Conservation (phyloP, 768 basidiomycete genomes). For the Trichaptum fuscoviolaceum region DNA sequence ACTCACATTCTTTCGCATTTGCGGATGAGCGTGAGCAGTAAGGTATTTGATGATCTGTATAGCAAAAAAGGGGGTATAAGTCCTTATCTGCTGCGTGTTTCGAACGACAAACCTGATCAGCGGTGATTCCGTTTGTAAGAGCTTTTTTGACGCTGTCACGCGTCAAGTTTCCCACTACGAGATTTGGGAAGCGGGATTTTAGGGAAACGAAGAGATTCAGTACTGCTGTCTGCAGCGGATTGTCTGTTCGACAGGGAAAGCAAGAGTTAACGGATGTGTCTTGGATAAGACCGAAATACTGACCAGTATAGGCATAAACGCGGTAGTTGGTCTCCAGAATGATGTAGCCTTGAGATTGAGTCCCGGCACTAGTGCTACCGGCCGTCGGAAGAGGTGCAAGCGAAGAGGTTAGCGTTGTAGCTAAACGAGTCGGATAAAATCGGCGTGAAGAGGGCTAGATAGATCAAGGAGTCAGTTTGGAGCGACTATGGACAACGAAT, state of each 20-base stretch:
- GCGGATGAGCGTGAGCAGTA: slow-evolving; percentile 91
- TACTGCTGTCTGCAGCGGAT: slow-evolving; percentile 93
- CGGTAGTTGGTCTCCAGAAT: slow-evolving; percentile 98
- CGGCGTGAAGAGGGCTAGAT: slow-evolving; percentile 65
- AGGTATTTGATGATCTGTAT: slow-evolving; percentile 91
- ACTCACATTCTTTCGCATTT: slow-evolving; percentile 91
- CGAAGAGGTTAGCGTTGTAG: slow-evolving; percentile 91
- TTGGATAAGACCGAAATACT: slow-evolving; percentile 19
- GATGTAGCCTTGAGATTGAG: slow-evolving; percentile 81
- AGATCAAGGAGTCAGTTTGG: not conserved
- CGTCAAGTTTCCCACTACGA: slow-evolving; percentile 94
- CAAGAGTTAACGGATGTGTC: slow-evolving; percentile 15
- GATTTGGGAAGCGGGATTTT: slow-evolving; percentile 92
- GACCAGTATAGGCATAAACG: slow-evolving; percentile 96
- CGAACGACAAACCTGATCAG: slow-evolving; percentile 70
- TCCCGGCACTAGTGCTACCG: slow-evolving; percentile 45
- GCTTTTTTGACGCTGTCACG: slow-evolving; percentile 95
- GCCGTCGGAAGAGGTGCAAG: slow-evolving; percentile 72
- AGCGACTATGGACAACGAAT: slow-evolving; percentile 20
- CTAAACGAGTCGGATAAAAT: slow-evolving; percentile 91
- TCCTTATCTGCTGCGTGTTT: not conserved
- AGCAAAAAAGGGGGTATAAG: slow-evolving; percentile 9
- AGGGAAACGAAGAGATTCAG: slow-evolving; percentile 89
- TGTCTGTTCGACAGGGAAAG: slow-evolving; percentile 48
- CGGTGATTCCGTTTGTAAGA: slow-evolving; percentile 90